A percentile compares a stretch with the other conserved stretches of the same genome.
Evolutionary conservation across 441 rosid genomes (phyloP).

Genomic region (Erysimum cheiri): DNA sequence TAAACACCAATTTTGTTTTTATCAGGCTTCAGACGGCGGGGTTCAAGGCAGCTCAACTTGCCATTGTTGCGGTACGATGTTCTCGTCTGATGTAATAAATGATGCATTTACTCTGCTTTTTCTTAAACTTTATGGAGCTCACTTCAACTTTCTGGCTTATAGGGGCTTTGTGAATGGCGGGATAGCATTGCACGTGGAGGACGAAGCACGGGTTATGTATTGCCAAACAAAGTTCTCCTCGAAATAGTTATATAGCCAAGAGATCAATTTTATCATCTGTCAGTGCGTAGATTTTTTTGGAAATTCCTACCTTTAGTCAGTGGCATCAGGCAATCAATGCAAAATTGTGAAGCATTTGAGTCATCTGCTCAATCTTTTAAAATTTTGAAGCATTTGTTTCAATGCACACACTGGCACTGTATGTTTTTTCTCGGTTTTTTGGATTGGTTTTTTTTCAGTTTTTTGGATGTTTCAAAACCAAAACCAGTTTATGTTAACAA

Average conservation of each 20-base stretch:
- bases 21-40: slow-evolving; percentile 79
- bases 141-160: slow-evolving; percentile 29
- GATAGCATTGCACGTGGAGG: slow-evolving; percentile 91
- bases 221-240: slow-evolving; percentile 91
- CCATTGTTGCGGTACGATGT: slow-evolving; percentile 77
- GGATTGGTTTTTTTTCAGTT: too few relatives aligned
- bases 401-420: too few relatives aligned
- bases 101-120: slow-evolving; percentile 22
- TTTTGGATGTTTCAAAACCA: too few relatives aligned
- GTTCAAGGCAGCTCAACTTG: slow-evolving; percentile 83
- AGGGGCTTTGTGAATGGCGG: slow-evolving; percentile 95
- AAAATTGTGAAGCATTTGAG: too few relatives aligned
- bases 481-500: too few relatives aligned
- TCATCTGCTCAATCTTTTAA: too few relatives aligned
- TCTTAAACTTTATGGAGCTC: slow-evolving; percentile 17
- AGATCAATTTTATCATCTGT: slow-evolving; percentile 8
- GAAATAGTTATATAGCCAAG: slow-evolving; percentile 69
- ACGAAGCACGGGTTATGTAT: slow-evolving; percentile 95
- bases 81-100: slow-evolving; percentile 25
- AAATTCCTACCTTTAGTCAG: slow-evolving; percentile 45
- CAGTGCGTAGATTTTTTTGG: slow-evolving; percentile 16
- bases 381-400: too few relatives aligned
- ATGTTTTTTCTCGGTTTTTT: too few relatives aligned
- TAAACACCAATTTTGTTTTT: slow-evolving; percentile 30
- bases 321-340: slow-evolving; percentile 72